phyloP scores from a whole-genome alignment of 805 yeast genomes.

The Candida piceae region DNA sequence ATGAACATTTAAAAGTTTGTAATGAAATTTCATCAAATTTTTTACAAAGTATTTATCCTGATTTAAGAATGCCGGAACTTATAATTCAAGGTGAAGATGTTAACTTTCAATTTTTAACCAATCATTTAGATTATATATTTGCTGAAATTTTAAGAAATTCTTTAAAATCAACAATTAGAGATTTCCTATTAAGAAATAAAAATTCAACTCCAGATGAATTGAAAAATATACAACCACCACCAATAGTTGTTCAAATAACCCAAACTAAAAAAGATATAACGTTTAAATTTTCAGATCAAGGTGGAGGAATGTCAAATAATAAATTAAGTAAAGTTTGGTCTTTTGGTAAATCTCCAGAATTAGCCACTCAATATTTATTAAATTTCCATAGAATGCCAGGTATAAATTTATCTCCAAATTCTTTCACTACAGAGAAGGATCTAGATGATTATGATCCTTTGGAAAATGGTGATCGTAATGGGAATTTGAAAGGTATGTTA shows the following conservation, averaged over 20 bases:
- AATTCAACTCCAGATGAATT: conserved; percentile 11
- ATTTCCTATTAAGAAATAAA: conserved; percentile 29
- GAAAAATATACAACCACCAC: conserved; percentile 42
- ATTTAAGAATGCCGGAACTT: conserved; percentile 63
- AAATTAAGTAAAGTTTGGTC: conserved; percentile 74
- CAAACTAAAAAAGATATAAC: conserved; percentile 61
- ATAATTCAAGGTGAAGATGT: conserved; percentile 72
- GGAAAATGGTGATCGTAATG: conserved; percentile 1
- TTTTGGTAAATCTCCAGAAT: conserved; percentile 66
- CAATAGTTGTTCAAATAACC: conserved; percentile 72
- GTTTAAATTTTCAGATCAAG: conserved; percentile 81
- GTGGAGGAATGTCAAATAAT: conserved; percentile 74
- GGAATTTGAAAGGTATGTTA: conserved; percentile 21
- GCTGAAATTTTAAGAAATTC: conserved; percentile 88
- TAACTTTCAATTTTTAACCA: conserved; percentile 75
- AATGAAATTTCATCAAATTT: conserved; percentile 45
- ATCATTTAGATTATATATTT: conserved; percentile 79
- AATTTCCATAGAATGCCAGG: conserved; percentile 73
- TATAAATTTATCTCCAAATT: conserved; percentile 33
- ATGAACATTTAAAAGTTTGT: conserved; percentile 56
- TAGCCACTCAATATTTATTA: conserved; percentile 52
- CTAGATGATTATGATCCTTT: no score
- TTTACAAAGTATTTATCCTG: conserved; percentile 50
- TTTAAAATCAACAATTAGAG: conserved; percentile 69
- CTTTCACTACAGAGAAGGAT: conserved; percentile 23